Evolutionary conservation across 2,329 filamentous ascomycete genomes (phyloP).

Genomic region (Boeremia lycopersici): DNA sequence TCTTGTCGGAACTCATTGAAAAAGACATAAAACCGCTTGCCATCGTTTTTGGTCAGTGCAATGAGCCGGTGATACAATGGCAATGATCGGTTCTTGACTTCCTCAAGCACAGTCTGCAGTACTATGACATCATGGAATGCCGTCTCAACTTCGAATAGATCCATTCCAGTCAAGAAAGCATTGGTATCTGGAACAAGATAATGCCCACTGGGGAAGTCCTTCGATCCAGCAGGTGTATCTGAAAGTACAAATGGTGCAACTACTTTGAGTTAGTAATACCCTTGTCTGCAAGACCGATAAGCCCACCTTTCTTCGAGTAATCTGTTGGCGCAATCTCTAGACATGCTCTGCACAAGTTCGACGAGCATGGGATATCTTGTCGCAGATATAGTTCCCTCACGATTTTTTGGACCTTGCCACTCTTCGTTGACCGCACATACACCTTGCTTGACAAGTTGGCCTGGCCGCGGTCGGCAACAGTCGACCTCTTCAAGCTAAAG

Average conservation of each 20-base stretch:
- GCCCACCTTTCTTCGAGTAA: conserved; percentile 75
- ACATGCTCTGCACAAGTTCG: conserved; percentile 81
- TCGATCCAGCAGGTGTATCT: conserved; percentile 83
- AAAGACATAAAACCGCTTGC: conserved; percentile 97
- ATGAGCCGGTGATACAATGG: conserved; percentile 94
- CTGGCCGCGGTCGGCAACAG: conserved; percentile 59
- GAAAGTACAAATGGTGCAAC: conserved; percentile 86
- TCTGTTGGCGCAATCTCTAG: conserved; percentile 76
- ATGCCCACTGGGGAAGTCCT: conserved; percentile 81
- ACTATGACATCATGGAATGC: conserved; percentile 98
- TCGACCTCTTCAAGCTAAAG: conserved; percentile 64
- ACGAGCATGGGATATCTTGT: conserved; percentile 97
- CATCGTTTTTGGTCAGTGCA: conserved; percentile 88
- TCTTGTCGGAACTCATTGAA: conserved; percentile 98
- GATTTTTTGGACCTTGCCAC: conserved; percentile 98
- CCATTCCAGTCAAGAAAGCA: conserved; percentile 93
- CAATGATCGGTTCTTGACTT: conserved; percentile 89
- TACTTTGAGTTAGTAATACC: conserved; percentile 48
- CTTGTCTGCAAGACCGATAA: conserved; percentile 11
- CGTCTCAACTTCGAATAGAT: conserved; percentile 89
- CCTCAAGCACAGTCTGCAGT: conserved; percentile 93
- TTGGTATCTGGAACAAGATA: conserved; percentile 97
- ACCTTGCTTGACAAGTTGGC: conserved; percentile 92
- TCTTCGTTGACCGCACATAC: conserved; percentile 92
- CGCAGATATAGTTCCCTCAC: conserved; percentile 95